These are phyloP conservation scores for Eleusine coracana DNA, from an alignment of 176 grass and related monocot genomes.

Conservation along the genomic window DNA sequence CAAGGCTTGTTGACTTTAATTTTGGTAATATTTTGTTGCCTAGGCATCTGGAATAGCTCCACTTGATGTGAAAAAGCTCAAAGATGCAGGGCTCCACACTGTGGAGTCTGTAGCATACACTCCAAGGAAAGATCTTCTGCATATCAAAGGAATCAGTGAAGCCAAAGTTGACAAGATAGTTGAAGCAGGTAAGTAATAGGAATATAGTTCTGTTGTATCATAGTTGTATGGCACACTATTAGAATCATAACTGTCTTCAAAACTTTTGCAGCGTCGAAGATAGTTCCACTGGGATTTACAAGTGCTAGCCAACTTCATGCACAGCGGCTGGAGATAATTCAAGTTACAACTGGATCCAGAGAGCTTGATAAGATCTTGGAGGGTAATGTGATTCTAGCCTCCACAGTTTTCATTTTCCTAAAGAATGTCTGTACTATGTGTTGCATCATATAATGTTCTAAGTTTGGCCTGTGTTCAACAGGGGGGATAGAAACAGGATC, in stretches of 20 bases:
- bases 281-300: constrained; percentile 91
- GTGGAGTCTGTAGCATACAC: constrained; percentile 88
- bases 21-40: constrained; percentile 21
- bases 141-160: constrained; percentile 97
- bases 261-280: constrained; percentile 72
- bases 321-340: constrained; percentile 91
- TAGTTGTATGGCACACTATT: not conserved
- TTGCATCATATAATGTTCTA: constrained; percentile 13
- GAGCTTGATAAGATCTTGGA: constrained; percentile 99
- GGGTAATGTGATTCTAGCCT: constrained; percentile 48
- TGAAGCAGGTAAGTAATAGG: constrained; percentile 70
- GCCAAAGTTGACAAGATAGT: constrained; percentile 98
- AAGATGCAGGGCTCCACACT: constrained; percentile 81
- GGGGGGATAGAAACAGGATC: constrained; percentile 96
- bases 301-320: constrained; percentile 97
- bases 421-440: not conserved
- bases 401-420: not conserved
- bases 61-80: constrained; percentile 95
- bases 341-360: constrained; percentile 92
- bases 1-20: constrained; percentile 13
- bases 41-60: constrained; percentile 90
- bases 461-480: constrained; percentile 35
- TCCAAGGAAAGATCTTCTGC: constrained; percentile 93
- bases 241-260: not conserved
- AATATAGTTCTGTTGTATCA: constrained; percentile 11